Evolutionary conservation across 495 filamentous ascomycete genomes (phyloP).

Genomic region (Aspergillus olivimuriae): DNA sequence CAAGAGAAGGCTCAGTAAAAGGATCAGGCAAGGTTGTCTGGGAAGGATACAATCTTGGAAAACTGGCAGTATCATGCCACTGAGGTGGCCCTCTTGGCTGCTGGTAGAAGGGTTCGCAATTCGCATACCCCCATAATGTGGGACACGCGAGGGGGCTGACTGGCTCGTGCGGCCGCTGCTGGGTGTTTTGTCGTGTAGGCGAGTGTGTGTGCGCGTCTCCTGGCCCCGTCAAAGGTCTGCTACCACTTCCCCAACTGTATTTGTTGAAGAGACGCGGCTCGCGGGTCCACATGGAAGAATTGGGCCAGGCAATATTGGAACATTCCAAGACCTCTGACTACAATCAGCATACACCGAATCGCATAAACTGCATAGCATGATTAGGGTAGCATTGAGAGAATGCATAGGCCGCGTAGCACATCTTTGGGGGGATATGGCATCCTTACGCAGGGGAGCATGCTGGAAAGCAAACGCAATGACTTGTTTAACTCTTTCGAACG

Average conservation of each 20-base stretch:
- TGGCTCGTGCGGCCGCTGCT: constrained; percentile 8
- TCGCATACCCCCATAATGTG: no score
- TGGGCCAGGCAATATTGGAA: constrained; percentile 78
- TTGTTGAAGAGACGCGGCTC: constrained; percentile 31
- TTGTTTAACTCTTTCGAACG: constrained; percentile 67
- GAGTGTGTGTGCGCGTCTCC: constrained; percentile 47
- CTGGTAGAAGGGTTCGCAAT: no score
- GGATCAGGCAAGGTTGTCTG: constrained; percentile 26
- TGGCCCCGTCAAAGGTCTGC: constrained; percentile 23
- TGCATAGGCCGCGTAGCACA: no score
- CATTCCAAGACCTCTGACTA: constrained; percentile 64
- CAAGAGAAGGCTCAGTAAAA: constrained; percentile 31
- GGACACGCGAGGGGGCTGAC: no score
- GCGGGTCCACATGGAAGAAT: constrained; percentile 63
- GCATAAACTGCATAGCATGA: no score
- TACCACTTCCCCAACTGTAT: constrained; percentile 13
- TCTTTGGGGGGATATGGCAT: not conserved
- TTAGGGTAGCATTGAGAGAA: no score
- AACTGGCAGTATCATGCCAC: constrained; percentile 10
- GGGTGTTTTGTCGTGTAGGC: constrained; percentile 31
- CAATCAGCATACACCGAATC: constrained; percentile 10
- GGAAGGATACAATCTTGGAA: constrained; percentile 19
- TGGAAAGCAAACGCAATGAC: constrained; percentile 78
- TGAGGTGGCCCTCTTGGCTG: no score
- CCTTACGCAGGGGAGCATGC: constrained; percentile 71